Percentiles rank a stretch among this genome's conserved stretches.
Conservation (phyloP, 176 grass and related monocot species). For the Triticum dicoccoides region DNA sequence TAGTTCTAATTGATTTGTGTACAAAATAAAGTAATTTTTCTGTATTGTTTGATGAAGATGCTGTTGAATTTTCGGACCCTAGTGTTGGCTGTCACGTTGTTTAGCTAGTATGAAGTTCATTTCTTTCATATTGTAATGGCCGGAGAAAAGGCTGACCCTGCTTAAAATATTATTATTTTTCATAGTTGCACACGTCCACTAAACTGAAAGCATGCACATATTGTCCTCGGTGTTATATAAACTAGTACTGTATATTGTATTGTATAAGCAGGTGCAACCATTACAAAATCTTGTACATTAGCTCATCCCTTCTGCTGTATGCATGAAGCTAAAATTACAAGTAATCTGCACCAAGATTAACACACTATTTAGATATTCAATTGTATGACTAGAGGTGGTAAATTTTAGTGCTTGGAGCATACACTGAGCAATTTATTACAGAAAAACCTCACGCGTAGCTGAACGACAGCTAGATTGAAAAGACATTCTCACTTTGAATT, state of each 20-base stretch:
- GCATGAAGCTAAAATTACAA: not conserved
- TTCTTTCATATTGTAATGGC: not conserved
- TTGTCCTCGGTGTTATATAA: no score
- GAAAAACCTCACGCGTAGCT: not conserved
- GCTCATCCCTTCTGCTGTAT: not conserved
- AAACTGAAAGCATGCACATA: not conserved
- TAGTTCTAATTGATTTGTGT: not conserved
- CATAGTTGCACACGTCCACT: not conserved
- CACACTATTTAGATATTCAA: not conserved
- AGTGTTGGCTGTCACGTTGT: not conserved
- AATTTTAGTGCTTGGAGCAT: not conserved
- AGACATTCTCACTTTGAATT: not conserved
- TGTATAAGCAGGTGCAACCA: not conserved
- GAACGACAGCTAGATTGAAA: conserved; percentile 4
- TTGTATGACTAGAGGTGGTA: not conserved
- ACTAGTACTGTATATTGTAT: not conserved
- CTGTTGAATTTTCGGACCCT: not conserved
- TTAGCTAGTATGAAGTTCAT: not conserved
- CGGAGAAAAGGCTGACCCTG: not conserved
- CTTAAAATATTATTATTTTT: not conserved
- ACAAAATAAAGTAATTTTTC: not conserved
- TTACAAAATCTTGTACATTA: not conserved
- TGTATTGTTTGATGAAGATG: not conserved
- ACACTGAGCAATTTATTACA: not conserved
- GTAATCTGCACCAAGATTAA: not conserved